Percentiles rank a stretch among this genome's conserved stretches.
These are phyloP conservation scores for Lippia alba DNA, from an alignment of 305 asterid genomes.

Conservation along the genomic window DNA sequence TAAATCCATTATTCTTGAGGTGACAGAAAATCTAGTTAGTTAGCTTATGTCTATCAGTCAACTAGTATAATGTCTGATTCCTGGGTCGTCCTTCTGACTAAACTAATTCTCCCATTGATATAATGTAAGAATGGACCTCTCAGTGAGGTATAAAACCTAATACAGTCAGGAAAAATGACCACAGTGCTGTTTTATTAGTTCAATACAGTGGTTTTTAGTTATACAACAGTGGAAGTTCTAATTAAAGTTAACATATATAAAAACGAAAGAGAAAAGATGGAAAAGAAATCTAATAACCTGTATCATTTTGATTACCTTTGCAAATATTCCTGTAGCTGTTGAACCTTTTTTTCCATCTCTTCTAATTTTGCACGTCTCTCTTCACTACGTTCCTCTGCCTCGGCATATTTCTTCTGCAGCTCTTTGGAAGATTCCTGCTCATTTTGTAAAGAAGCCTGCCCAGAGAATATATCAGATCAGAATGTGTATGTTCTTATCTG, in stretches of 20 bases:
- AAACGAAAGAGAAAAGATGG: neutral
- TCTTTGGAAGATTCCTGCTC: constrained; percentile 64
- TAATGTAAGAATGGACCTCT: constrained; percentile 32
- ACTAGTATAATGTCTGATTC: too few relatives aligned
- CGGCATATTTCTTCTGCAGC: constrained; percentile 62
- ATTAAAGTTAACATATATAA: constrained; percentile 14
- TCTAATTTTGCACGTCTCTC: constrained; percentile 71
- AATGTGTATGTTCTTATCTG: constrained; percentile 27
- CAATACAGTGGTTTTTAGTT: constrained; percentile 16
- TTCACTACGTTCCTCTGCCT: constrained; percentile 62
- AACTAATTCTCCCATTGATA: constrained; percentile 4
- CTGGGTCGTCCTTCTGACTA: neutral
- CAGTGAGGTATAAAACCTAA: constrained; percentile 28
- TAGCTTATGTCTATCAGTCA: too few relatives aligned
- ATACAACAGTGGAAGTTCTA: constrained; percentile 15
- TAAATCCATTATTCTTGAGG: too few relatives aligned
- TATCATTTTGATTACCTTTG: constrained; percentile 60
- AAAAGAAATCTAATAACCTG: neutral
- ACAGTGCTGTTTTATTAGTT: constrained; percentile 9
- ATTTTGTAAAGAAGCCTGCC: constrained; percentile 65
- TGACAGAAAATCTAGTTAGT: too few relatives aligned
- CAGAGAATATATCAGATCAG: constrained; percentile 29
- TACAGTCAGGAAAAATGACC: constrained; percentile 20
- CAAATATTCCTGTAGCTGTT: constrained; percentile 81
- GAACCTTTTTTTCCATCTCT: constrained; percentile 74